Evolutionary conservation across 441 rosid species (phyloP).

Genomic region (Metrosideros polymorpha): DNA sequence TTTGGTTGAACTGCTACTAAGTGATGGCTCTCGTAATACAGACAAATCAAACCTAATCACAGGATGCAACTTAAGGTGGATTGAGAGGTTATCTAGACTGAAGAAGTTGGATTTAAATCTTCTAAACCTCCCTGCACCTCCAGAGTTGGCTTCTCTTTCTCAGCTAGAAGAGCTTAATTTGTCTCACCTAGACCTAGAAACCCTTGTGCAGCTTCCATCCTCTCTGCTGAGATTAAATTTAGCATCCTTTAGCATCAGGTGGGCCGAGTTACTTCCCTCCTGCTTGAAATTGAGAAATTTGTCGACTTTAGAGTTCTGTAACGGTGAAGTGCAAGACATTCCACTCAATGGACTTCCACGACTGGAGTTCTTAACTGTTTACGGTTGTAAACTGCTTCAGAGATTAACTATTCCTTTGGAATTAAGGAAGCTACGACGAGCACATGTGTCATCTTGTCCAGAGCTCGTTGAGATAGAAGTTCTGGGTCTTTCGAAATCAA

Average conservation of each 20-base stretch:
- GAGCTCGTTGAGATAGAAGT: background rate
- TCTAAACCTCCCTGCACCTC: background rate
- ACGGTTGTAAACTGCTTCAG: background rate
- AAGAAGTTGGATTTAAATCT: too few relatives aligned
- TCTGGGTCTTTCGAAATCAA: background rate
- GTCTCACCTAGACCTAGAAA: background rate
- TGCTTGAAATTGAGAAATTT: too few relatives aligned
- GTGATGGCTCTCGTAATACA: too few relatives aligned
- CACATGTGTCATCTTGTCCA: background rate
- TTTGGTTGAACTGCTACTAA: background rate
- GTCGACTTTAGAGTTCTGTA: background rate
- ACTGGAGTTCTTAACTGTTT: background rate
- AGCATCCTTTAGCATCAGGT: background rate
- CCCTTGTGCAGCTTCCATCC: background rate
- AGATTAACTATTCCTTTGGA: background rate
- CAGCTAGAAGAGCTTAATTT: background rate
- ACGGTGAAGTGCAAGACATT: background rate
- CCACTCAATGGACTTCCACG: background rate
- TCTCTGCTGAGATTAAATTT: background rate
- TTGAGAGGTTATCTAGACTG: too few relatives aligned
- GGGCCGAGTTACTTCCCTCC: too few relatives aligned
- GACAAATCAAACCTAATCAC: background rate
- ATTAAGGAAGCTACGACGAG: background rate
- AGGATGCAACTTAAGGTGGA: background rate
- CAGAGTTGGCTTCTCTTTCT: background rate